Evolutionary conservation across 108 stramenopile species (phyloP).

Genomic region (Bacterosira constricta): DNA sequence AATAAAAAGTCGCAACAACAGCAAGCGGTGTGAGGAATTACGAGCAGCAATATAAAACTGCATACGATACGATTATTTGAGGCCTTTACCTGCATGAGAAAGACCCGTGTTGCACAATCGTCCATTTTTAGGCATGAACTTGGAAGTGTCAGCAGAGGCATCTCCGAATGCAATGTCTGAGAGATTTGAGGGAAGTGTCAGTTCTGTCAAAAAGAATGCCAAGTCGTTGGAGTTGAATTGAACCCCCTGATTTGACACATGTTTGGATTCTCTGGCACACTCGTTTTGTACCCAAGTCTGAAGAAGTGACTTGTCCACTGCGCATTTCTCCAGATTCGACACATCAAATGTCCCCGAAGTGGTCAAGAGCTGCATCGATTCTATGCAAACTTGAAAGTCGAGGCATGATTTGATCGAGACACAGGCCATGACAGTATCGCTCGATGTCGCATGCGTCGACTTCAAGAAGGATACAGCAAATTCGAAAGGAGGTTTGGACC

Average conservation of each 20-base stretch:
- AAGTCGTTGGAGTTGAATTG: constrained; percentile 30
- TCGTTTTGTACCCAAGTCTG: constrained; percentile 21
- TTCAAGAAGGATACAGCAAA: constrained; percentile 73
- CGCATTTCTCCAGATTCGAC: constrained; percentile 15
- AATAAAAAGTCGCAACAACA: background rate
- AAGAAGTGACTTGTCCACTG: background rate
- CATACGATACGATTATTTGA: background rate
- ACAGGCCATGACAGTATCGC: constrained; percentile 62
- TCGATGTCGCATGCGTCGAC: constrained; percentile 66
- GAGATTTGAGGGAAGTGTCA: constrained; percentile 36
- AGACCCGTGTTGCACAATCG: constrained; percentile 50
- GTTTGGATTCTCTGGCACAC: background rate
- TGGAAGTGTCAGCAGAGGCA: constrained; percentile 17
- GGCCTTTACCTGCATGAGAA: constrained; percentile 36
- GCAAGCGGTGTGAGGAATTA: no score
- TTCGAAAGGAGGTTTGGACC: constrained; percentile 61
- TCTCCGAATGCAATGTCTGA: constrained; percentile 17
- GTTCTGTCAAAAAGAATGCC: constrained; percentile 34
- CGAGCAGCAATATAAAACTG: background rate
- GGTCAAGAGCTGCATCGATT: constrained; percentile 48
- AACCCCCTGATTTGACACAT: constrained; percentile 1
- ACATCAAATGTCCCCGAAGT: constrained; percentile 31
- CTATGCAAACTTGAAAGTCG: constrained; percentile 56
- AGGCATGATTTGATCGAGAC: constrained; percentile 74
- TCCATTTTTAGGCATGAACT: constrained; percentile 37